phyloP scores from a whole-genome alignment of 2,329 filamentous ascomycete genomes.

The Hirsutella rhossiliensis region DNA sequence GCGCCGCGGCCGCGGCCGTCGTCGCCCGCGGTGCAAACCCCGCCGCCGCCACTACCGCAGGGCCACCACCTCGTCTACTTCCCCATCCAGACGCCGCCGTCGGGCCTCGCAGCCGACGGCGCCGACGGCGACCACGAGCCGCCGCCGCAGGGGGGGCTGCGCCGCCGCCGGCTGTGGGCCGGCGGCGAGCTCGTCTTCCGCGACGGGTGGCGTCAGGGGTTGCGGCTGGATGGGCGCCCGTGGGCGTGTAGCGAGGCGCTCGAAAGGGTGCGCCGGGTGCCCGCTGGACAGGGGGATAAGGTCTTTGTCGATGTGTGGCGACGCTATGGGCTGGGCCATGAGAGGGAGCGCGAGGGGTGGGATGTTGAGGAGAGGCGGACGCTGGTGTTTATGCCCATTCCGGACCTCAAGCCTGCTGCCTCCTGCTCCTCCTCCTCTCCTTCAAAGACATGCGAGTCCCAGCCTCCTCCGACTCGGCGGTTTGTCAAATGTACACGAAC shows the following conservation, averaged over 20 bases:
- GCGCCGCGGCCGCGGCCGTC: slow-evolving; percentile 1
- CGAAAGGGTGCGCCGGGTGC: slow-evolving; percentile 17
- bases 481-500: too few relatives aligned
- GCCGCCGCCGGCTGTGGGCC: slow-evolving; percentile 80
- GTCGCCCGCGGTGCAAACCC: slow-evolving; percentile 8
- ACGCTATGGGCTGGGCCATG: slow-evolving; percentile 24
- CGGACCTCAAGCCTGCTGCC: slow-evolving; percentile 2
- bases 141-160: slow-evolving; percentile 54
- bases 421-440: not conserved
- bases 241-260: slow-evolving; percentile 35
- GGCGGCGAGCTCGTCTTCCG: slow-evolving; percentile 58
- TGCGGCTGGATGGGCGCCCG: slow-evolving; percentile 26
- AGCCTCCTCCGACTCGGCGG: too few relatives aligned
- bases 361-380: slow-evolving; percentile 35
- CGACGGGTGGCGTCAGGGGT: slow-evolving; percentile 10
- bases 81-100: slow-evolving; percentile 52
- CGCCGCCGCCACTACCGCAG: slow-evolving; percentile 35
- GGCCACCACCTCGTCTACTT: slow-evolving; percentile 85
- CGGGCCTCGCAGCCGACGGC: slow-evolving; percentile 63
- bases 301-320: slow-evolving; percentile 40
- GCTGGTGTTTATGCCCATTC: slow-evolving; percentile 39
- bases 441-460: too few relatives aligned
- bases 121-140: slow-evolving; percentile 73
- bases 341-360: slow-evolving; percentile 7
- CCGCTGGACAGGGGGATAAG: slow-evolving; percentile 23